Evolutionary conservation across 1,284 basidiomycete genomes (phyloP), one percentile per base, ranked within the genome.

Genomic region (Vanrija sp.): DNA sequence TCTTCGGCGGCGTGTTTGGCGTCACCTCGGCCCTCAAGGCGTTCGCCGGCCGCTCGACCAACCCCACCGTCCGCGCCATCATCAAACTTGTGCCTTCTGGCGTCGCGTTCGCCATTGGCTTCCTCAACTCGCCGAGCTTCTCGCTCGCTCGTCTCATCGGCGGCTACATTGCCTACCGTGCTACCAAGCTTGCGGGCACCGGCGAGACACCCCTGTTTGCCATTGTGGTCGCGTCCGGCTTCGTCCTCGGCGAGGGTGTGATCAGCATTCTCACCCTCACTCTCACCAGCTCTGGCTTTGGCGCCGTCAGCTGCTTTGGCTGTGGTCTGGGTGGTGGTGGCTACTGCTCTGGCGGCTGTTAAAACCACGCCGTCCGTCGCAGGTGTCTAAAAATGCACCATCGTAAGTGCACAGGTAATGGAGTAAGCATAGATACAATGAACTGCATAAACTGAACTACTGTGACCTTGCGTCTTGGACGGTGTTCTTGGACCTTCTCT

Each of bases 61-160:
- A 58, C 42, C 47, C 25, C 79, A 75, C 46, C 78, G 75, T 52
- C 77, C 78, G 38, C 67, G 77, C 46, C 78, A 77, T 57, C 60
- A 59, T 75, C 46, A 83, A 83, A 49, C 91, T 85, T 83, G 85
- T 96, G 40, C 92, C 92, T 2, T 93, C 90, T 0, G 92, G 92
- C 29, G 86, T 92, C 26, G 89, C 89, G 0, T 92, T 92, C 57
- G 92, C 80, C 1, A 78, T 82, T 21, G 81, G 81, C 0, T 95
- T 98, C 78, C 81, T 97, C 69, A 98, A 97, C 72, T 92, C 93
- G 1, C 94, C 95, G 5, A 91, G 89, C 7, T 98, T 98, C 78
- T 91, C 91, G 5, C 82, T 98, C 51, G 92, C 94, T 1, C 84
- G 94, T 47, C 80, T 98, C 26, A 82, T 96, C 47, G 95, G 95